Evolutionary conservation across 768 basidiomycete species (phyloP).

Genomic region (Fistulinella prunicolor): DNA sequence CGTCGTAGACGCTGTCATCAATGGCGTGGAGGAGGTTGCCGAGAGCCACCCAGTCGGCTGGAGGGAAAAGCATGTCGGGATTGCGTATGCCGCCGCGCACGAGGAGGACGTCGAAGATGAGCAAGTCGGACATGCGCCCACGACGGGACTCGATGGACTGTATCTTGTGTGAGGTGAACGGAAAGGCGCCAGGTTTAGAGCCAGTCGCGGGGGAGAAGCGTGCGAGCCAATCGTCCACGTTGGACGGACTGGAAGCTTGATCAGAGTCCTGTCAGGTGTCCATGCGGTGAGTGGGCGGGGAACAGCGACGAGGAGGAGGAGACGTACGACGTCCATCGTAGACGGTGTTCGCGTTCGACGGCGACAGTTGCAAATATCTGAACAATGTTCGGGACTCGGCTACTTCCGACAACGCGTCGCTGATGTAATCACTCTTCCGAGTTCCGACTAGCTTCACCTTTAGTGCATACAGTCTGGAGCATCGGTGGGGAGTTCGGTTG

Average conservation of each 20-base stretch:
- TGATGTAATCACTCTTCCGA: constrained; percentile 6
- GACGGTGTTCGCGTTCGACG: background rate
- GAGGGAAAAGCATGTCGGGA: constrained; percentile 68
- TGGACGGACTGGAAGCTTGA: constrained; percentile 1
- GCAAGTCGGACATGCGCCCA: constrained; percentile 54
- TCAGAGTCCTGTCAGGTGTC: constrained; percentile 16
- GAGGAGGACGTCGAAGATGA: constrained; percentile 75
- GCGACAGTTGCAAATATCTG: background rate
- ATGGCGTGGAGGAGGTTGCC: constrained; percentile 59
- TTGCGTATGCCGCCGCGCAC: constrained; percentile 57
- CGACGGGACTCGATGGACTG: constrained; percentile 64
- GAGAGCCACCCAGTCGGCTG: constrained; percentile 52
- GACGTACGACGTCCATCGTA: constrained; percentile 30
- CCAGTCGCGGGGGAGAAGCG: constrained; percentile 45
- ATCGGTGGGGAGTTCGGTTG: no score
- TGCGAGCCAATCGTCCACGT: constrained; percentile 24
- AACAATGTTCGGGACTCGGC: constrained; percentile 15
- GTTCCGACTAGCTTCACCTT: background rate
- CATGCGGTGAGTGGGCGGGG: background rate
- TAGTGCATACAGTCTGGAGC: no score
- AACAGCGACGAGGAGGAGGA: constrained; percentile 1
- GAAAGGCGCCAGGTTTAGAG: constrained; percentile 41
- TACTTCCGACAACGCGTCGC: constrained; percentile 7
- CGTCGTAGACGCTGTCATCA: constrained; percentile 60
- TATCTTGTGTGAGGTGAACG: constrained; percentile 54